These are phyloP conservation scores for Aureobasidium uvarum DNA, from an alignment of 2,329 filamentous ascomycete genomes.

Conservation along the genomic window DNA sequence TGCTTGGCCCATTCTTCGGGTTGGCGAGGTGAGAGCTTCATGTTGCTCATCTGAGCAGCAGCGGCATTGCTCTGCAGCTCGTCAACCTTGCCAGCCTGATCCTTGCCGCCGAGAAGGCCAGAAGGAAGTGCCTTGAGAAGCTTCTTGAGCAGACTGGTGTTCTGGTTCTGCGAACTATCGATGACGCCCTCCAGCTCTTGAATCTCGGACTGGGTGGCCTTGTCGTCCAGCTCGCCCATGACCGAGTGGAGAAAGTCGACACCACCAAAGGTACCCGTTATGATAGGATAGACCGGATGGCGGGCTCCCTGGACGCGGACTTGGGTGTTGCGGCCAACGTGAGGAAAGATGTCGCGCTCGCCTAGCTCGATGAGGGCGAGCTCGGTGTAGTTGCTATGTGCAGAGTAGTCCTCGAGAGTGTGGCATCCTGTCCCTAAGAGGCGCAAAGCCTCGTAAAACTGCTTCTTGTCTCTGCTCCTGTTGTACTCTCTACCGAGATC, in stretches of 20 bases:
- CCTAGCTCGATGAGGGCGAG: constrained; percentile 54
- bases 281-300: constrained; percentile 51
- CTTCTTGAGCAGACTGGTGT: constrained; percentile 73
- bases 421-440: constrained; percentile 55
- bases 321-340: constrained; percentile 49
- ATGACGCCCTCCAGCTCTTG: constrained; percentile 73
- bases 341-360: constrained; percentile 52
- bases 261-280: constrained; percentile 56
- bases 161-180: constrained; percentile 57
- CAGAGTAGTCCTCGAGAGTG: constrained; percentile 55
- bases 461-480: constrained; percentile 44
- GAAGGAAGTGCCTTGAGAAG: constrained; percentile 78
- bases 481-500: constrained; percentile 51
- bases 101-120: constrained; percentile 72
- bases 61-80: constrained; percentile 75
- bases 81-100: constrained; percentile 72
- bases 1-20: constrained; percentile 83
- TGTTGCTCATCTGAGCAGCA: constrained; percentile 56
- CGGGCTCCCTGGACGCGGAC: constrained; percentile 45
- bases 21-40: constrained; percentile 70
- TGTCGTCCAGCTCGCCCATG: constrained; percentile 51
- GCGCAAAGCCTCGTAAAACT: constrained; percentile 50
- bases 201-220: constrained; percentile 50
- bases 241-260: constrained; percentile 54
- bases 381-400: constrained; percentile 57